A percentile compares a stretch with the other conserved stretches of the same genome.
Conservation (phyloP, 441 rosid genomes). For the Geranium incanum region DNA sequence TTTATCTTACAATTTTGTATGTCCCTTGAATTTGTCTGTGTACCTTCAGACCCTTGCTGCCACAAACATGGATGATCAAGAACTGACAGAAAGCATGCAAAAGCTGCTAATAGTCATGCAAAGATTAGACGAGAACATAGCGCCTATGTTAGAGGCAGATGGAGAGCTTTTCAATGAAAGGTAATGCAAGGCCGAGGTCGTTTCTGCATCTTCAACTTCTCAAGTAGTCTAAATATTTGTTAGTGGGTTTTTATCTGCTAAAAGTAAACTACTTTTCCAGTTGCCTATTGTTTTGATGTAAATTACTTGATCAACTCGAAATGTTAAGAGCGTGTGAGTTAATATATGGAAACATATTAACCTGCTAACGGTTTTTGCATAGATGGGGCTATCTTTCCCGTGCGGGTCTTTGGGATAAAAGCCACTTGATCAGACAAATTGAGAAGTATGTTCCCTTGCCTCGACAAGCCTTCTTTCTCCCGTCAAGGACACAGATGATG, state of each 20-base stretch:
- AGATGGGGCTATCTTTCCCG: constrained; percentile 98
- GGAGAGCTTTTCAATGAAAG: constrained; percentile 87
- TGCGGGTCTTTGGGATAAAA: constrained; percentile 92
- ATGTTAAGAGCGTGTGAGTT: not conserved
- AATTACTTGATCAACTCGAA: not conserved
- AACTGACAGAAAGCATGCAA: constrained; percentile 83
- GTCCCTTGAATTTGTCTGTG: constrained; percentile 4
- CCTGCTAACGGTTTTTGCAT: constrained; percentile 17
- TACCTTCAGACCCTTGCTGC: constrained; percentile 78
- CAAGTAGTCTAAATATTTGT: not conserved
- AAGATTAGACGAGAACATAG: constrained; percentile 78
- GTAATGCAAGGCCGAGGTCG: constrained; percentile 24
- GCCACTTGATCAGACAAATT: constrained; percentile 93
- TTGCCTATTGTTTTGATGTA: not conserved
- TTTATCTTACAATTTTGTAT: constrained; percentile 13
- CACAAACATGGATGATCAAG: constrained; percentile 74
- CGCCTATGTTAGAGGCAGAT: constrained; percentile 74
- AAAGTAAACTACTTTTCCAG: not conserved
- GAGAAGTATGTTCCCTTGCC: constrained; percentile 55
- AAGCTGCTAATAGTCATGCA: constrained; percentile 93
- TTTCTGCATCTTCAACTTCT: not conserved
- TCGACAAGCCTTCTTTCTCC: not conserved
- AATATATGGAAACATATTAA: not conserved
- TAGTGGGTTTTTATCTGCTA: not conserved
- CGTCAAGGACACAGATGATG: not conserved